A percentile compares a stretch with the other conserved stretches of the same genome.
These are phyloP conservation scores for Boletellus sp. DNA, from an alignment of 768 basidiomycete species.

Conservation along the genomic window DNA sequence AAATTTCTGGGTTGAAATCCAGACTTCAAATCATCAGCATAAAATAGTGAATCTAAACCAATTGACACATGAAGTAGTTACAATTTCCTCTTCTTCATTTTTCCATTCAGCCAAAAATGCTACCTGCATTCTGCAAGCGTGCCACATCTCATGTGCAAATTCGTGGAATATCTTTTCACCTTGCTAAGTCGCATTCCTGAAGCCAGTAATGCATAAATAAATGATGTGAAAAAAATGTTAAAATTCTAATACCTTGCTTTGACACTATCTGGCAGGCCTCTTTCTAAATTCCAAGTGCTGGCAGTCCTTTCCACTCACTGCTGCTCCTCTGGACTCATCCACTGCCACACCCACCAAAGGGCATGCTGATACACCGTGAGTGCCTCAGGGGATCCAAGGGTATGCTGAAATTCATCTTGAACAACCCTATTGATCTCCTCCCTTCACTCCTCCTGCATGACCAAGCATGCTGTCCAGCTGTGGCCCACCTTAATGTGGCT, in stretches of 20 bases:
- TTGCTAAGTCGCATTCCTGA: neutral
- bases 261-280: neutral
- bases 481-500: neutral
- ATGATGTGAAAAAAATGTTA: too few species aligned
- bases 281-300: neutral
- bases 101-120: neutral
- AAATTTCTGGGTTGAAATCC: neutral
- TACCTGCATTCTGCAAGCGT: neutral
- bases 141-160: neutral
- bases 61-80: neutral
- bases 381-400: too few species aligned
- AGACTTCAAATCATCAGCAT: neutral
- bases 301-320: neutral
- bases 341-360: neutral
- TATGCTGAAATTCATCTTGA: too few species aligned
- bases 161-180: neutral
- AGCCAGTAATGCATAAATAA: too few species aligned
- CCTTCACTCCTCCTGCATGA: neutral
- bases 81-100: neutral
- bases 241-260: too few species aligned
- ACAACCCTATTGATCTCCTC: neutral
- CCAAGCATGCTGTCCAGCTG: neutral
- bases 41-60: too few species aligned
- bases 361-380: too few species aligned
- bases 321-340: neutral